These are phyloP conservation scores for Gnomoniopsis sp. DNA, from an alignment of 2,329 filamentous ascomycete species.

Conservation along the genomic window DNA sequence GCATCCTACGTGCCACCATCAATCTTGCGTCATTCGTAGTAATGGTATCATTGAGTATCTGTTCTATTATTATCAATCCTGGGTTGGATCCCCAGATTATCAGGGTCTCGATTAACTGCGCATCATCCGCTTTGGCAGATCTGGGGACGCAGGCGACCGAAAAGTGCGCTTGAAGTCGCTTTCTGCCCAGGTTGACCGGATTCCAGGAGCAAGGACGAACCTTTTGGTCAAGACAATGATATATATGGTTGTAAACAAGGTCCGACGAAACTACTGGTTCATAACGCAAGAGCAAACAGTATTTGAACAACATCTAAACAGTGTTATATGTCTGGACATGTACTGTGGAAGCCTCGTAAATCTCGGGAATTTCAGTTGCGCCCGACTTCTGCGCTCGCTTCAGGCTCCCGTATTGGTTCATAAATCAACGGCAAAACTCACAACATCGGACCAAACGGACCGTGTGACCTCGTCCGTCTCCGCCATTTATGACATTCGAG, in stretches of 20 bases:
- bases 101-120: not conserved
- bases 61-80: not conserved
- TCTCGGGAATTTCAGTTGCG: slow-evolving; percentile 5
- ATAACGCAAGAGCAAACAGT: too few relatives aligned
- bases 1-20: not conserved
- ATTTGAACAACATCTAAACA: not conserved
- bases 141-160: too few relatives aligned
- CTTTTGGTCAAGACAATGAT: not conserved
- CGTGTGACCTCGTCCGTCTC: not conserved
- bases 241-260: too few relatives aligned
- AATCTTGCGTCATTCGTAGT: not conserved
- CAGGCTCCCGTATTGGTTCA: not conserved
- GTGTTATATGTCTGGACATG: not conserved
- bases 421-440: not conserved
- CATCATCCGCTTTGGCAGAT: not conserved
- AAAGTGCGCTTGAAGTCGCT: too few relatives aligned
- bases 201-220: too few relatives aligned
- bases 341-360: not conserved
- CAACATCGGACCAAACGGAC: not conserved
- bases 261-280: too few relatives aligned
- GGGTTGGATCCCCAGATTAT: not conserved
- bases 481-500: not conserved
- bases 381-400: not conserved
- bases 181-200: too few relatives aligned
- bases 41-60: not conserved